Evolutionary conservation across 73 alveolate species (phyloP).

Genomic region (Paramecium pentaurelia): DNA sequence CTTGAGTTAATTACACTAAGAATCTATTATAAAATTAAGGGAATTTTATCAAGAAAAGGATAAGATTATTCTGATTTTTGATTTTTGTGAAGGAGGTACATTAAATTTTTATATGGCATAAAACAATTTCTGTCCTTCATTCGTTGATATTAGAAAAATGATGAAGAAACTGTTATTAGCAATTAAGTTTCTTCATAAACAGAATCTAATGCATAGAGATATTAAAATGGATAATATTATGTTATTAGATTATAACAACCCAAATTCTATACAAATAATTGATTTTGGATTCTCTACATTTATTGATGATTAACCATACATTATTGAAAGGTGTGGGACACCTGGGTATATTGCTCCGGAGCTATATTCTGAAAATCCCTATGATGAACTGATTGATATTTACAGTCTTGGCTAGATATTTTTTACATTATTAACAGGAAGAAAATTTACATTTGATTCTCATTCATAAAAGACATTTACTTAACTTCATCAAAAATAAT

Average conservation of each 20-base stretch:
- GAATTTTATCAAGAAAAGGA: neutral
- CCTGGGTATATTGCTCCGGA: constrained; percentile 84
- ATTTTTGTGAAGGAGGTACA: constrained; percentile 19
- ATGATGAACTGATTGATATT: neutral
- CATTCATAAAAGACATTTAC: neutral
- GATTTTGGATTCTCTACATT: constrained; percentile 45
- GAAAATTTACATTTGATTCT: neutral
- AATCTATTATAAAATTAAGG: neutral
- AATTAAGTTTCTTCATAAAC: neutral
- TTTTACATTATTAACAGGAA: neutral
- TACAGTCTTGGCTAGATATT: neutral
- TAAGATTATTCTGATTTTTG: neutral
- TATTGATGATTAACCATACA: neutral
- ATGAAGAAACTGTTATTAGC: neutral
- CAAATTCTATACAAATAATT: neutral
- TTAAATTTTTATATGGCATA: neutral
- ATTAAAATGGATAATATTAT: constrained; percentile 34
- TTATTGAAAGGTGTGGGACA: constrained; percentile 77
- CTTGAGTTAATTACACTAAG: neutral
- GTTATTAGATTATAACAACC: neutral
- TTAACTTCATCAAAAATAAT: neutral
- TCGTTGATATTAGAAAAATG: neutral
- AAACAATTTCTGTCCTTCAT: neutral
- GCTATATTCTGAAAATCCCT: neutral
- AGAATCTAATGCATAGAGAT: neutral